Percentiles rank a stretch among this genome's conserved stretches.
These are phyloP conservation scores for Globisporangium spinosum DNA, from an alignment of 352 stramenopile species.

Conservation along the genomic window DNA sequence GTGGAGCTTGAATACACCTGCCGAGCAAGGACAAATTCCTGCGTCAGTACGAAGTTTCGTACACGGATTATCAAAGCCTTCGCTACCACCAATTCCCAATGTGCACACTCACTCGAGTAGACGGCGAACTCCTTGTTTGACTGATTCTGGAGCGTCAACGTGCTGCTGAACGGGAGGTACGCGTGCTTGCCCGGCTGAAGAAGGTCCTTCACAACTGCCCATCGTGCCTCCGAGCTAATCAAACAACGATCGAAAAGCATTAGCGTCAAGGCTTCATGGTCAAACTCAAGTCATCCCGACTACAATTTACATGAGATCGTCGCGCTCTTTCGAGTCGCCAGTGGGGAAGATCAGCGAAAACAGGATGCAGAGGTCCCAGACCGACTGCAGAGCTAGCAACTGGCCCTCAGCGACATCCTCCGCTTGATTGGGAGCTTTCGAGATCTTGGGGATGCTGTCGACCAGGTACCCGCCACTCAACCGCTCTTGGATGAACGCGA, in stretches of 20 bases:
- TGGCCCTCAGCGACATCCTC: constrained; percentile 20
- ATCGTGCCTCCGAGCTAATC: constrained; percentile 31
- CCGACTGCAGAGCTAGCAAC: constrained; percentile 21
- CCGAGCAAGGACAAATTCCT: not conserved
- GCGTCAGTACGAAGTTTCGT: too few relatives aligned
- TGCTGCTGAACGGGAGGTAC: constrained; percentile 39
- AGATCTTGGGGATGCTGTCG: constrained; percentile 21
- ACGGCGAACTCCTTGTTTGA: constrained; percentile 16
- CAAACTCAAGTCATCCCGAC: not conserved
- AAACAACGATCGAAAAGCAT: not conserved
- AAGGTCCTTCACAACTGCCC: constrained; percentile 41
- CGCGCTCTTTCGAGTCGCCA: not conserved
- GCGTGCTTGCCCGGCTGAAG: constrained; percentile 31
- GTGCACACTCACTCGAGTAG: constrained; percentile 4
- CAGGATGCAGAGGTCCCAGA: constrained; percentile 24
- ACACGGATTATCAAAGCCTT: too few relatives aligned
- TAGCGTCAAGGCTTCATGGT: not conserved
- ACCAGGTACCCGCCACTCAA: constrained; percentile 41
- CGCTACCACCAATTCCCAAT: too few relatives aligned
- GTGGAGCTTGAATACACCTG: constrained; percentile 31
- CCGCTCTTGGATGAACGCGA: constrained; percentile 34
- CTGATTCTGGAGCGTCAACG: not conserved
- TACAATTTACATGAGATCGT: constrained; percentile 9
- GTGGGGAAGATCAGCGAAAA: constrained; percentile 11
- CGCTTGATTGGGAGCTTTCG: not conserved